Evolutionary conservation across 2,329 filamentous ascomycete species (phyloP), one percentile per base, ranked within the genome.

Genomic region (Epichloe gansuensis): DNA sequence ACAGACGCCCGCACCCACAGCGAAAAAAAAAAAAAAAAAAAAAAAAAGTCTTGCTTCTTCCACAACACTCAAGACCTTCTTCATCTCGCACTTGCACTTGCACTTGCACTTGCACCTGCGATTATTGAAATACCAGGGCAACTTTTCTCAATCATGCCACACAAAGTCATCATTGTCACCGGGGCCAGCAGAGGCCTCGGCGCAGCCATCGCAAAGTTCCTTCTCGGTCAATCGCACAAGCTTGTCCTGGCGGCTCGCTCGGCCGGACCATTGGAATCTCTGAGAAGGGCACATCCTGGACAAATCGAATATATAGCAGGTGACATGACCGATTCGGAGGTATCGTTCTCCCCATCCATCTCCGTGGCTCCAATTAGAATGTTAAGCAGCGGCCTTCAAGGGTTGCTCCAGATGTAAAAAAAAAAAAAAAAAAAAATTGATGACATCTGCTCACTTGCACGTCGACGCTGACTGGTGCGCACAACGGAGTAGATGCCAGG

Each of bases 111-210:
- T 6, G 13, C 23, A 12, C 23, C 9, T 8, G 17, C 5, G 34
- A 15, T 13, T 17, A 17, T 17, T 17, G 17, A 3, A 9, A 25
- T 28, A n/a, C 13, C 42, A 28, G 12, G 12, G 8, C n/a, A 44
- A 15, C 17, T 28, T 15, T 17, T 13, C 34, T 13, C 37, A 48
- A 44, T 3, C 37, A 55, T 54, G 56, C 2, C 71, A n/a, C 67
- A 76, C 7, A 86, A 88, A 64, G 82, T 80, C 23, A 80, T 90
- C 62, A 82, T 90, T 55, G 72, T 91, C 37, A 84, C 81, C 3
- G 81, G 81, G 34, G 80, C 80, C 17, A 83, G 80, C 65, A 78
- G 79, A 53, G 81, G 81, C 28, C 77, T 85, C 50, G 81, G 81
- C 47, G 71, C 81, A 11, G 77, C 78, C 54, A 68, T 82, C 7